Percentiles rank a stretch among this genome's conserved stretches.
These are phyloP conservation scores for Schwanniomyces yamadae DNA, from an alignment of 805 yeast species.

Conservation along the genomic window DNA sequence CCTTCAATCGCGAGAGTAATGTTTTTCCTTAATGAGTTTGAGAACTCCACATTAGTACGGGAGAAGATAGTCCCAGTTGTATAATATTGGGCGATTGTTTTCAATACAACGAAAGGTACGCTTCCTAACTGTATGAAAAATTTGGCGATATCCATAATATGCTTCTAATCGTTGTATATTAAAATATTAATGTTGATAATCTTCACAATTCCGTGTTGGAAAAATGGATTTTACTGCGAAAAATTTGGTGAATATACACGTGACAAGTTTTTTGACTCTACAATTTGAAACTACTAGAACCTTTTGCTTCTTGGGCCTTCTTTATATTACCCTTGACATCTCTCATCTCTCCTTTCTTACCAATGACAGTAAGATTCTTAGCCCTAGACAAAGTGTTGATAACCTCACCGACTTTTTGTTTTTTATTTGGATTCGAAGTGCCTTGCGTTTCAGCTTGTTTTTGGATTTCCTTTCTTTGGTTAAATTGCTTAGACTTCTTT, in stretches of 20 bases:
- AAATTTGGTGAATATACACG: slow-evolving; percentile 3
- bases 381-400: slow-evolving; percentile 69
- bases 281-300: slow-evolving; percentile 28
- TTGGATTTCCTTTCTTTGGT: slow-evolving; percentile 29
- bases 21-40: slow-evolving; percentile 28
- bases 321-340: slow-evolving; percentile 70
- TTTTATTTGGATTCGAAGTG: slow-evolving; percentile 29
- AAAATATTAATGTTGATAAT: too few relatives aligned
- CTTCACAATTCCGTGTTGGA: too few relatives aligned
- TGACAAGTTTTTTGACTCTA: slow-evolving; percentile 8
- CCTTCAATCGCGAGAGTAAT: slow-evolving; percentile 23
- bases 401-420: slow-evolving; percentile 59
- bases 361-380: slow-evolving; percentile 76
- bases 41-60: slow-evolving; percentile 26
- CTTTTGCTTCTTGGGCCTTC: slow-evolving; percentile 37
- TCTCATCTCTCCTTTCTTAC: slow-evolving; percentile 69
- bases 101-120: slow-evolving; percentile 21
- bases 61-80: slow-evolving; percentile 33
- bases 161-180: too few relatives aligned
- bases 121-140: slow-evolving; percentile 21
- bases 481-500: slow-evolving; percentile 60
- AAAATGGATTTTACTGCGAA: too few relatives aligned
- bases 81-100: slow-evolving; percentile 24
- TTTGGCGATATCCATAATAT: background rate
- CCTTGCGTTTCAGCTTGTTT: slow-evolving; percentile 28